phyloP scores from a whole-genome alignment of 2,329 filamentous ascomycete species.

The Diaporthe sp. region DNA sequence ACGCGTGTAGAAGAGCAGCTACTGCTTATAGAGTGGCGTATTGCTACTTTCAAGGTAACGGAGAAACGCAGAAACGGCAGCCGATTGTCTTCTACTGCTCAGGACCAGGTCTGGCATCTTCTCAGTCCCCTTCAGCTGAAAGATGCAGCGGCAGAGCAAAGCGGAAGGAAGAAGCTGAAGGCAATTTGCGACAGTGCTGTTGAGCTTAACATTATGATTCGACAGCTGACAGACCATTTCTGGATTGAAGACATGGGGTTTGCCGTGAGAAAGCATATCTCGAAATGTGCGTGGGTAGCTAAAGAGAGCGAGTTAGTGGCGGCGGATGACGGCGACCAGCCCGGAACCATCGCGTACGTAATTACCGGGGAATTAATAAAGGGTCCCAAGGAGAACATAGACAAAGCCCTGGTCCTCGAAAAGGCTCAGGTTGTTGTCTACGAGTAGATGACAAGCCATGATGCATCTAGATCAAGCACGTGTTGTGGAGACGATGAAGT shows the following conservation, averaged over 20 bases:
- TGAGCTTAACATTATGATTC: conserved; percentile 33
- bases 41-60: background rate
- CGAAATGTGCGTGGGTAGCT: background rate
- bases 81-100: background rate
- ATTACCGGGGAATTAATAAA: background rate
- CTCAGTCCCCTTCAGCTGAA: background rate
- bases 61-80: background rate
- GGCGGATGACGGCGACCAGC: background rate
- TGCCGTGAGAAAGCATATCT: background rate
- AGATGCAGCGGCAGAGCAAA: background rate
- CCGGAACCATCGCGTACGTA: background rate
- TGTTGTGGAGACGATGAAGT: background rate
- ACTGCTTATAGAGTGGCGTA: background rate
- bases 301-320: background rate
- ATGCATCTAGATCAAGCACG: no score
- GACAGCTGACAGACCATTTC: conserved; percentile 13
- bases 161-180: background rate
- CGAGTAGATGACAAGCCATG: background rate
- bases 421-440: conserved; percentile 22
- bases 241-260: no score
- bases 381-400: background rate
- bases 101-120: background rate
- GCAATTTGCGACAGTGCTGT: conserved; percentile 36
- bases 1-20: background rate
- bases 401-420: background rate